These are phyloP conservation scores for Tetrapyrgos nigripes DNA, from an alignment of 1,284 basidiomycete genomes.

Conservation along the genomic window DNA sequence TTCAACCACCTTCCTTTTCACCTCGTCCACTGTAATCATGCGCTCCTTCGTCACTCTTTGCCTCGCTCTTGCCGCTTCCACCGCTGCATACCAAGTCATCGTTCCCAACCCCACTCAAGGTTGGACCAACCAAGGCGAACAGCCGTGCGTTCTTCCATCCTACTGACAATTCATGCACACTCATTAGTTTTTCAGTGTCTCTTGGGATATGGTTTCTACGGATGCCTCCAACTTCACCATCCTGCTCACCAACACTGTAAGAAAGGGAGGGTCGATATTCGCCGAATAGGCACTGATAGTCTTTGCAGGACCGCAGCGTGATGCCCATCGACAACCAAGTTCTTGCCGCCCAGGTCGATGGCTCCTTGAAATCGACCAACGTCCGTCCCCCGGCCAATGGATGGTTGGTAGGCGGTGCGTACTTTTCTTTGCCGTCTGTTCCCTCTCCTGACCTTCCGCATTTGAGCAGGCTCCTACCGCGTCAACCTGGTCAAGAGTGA, in stretches of 20 bases:
- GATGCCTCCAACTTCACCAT: constrained; percentile 73
- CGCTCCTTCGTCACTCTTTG: constrained; percentile 47
- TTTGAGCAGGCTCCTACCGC: constrained; percentile 51
- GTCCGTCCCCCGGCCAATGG: constrained; percentile 62
- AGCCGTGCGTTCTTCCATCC: constrained; percentile 41
- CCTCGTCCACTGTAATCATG: constrained; percentile 52
- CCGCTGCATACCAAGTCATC: constrained; percentile 66
- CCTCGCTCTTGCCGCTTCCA: constrained; percentile 59
- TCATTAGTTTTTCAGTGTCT: constrained; percentile 39
- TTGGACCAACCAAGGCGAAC: constrained; percentile 67
- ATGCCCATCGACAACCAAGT: constrained; percentile 39
- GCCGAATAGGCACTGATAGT: neutral
- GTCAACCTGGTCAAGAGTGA: constrained; percentile 71
- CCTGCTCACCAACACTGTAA: constrained; percentile 66
- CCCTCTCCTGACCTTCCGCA: neutral
- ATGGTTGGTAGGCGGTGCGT: constrained; percentile 50
- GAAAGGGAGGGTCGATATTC: constrained; percentile 29
- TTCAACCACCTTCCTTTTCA: constrained; percentile 23
- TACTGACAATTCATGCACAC: neutral
- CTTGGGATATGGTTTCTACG: constrained; percentile 69
- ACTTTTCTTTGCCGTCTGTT: too few relatives aligned
- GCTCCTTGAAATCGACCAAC: constrained; percentile 36
- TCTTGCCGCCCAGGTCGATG: constrained; percentile 57
- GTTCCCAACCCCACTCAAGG: constrained; percentile 53
- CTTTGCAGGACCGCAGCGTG: neutral